Base-by-base conservation (phyloP, 2,329 filamentous ascomycete species). In the Fusarium denticulatum region DNA sequence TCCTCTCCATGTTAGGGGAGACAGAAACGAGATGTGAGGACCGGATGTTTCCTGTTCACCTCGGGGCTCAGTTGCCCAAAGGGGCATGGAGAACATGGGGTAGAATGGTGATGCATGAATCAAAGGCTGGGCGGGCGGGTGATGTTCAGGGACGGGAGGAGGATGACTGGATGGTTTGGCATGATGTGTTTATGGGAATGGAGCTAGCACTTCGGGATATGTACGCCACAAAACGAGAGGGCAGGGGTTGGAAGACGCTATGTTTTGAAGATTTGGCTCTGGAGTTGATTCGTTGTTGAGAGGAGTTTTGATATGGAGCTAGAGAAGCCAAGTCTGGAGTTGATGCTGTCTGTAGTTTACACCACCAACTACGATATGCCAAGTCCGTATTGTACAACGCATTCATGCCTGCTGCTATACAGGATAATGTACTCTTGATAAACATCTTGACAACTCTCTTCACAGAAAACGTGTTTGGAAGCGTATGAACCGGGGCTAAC, bases 1-100 rank as follows among this genome's bases (percentile, higher is more conserved):
- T 50, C 28, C 24, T 56, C 24, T 56, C 18, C 50, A 45, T 58
- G 34, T 18, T 55, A 55, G 47, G 47, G 47, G 30, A 36, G 47
- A 45, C 30, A 50, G 61, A 69, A 71, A 67, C 67, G 55, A 66
- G 68, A 71, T 71, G 49, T 22, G 64, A 71, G 68, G 68, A 61
- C 52, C 40, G 42, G 59, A 64, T 49, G 39, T 52, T 52, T 47
- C 50, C 50, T 46, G 42, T 57, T 58, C 45, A 43, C 43, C 37
- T 69, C 58, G 69, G 69, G 28, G 69, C 69, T 65, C 20, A 46
- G 59, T 55, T 60, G 39, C 46, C 46, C 49, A 72, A 63, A 69
- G 43, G 45, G 53, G 70, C 6, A 43, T 37, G 50, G 42, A 22
- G 64, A 69, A 43, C 53, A 67, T 68, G 66, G 66, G 64, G 66